These are phyloP conservation scores for Chaetoceros muelleri DNA, from an alignment of 108 stramenopile species.

Conservation along the genomic window DNA sequence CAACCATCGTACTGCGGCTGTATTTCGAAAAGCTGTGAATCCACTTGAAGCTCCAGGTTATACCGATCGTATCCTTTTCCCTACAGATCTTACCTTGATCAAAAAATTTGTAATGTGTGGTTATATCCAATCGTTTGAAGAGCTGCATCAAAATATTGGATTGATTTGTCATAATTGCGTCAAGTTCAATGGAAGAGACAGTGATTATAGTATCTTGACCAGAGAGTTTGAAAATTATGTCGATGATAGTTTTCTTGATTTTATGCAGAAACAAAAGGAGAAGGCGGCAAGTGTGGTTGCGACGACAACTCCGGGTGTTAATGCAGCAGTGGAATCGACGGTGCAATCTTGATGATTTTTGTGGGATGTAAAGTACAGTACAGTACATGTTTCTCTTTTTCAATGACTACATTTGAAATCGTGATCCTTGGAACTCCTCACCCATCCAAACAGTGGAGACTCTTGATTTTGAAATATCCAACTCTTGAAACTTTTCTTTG, in stretches of 20 bases:
- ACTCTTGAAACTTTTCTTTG: conserved; percentile 17
- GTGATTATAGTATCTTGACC: conserved; percentile 62
- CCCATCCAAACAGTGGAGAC: no score
- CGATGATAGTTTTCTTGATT: conserved; percentile 33
- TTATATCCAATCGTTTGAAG: conserved; percentile 37
- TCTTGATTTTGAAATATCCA: not conserved
- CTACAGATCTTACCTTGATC: conserved; percentile 64
- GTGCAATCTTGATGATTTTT: no score
- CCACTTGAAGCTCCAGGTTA: conserved; percentile 73
- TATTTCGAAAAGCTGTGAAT: conserved; percentile 74
- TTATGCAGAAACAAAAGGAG: conserved; percentile 6
- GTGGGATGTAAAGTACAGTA: no score
- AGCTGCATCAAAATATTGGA: conserved; percentile 41
- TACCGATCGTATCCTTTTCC: conserved; percentile 58
- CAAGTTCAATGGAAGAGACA: conserved; percentile 67
- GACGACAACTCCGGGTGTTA: no score
- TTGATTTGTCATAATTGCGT: conserved; percentile 72
- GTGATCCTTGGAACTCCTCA: no score
- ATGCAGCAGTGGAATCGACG: no score
- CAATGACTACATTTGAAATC: no score
- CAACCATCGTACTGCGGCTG: conserved; percentile 55
- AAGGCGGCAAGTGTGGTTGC: no score
- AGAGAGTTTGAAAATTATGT: conserved; percentile 56
- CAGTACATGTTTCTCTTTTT: no score
- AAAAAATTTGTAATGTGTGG: conserved; percentile 58